phyloP scores from a whole-genome alignment of 352 stramenopile species.

The Halophytophthora batemanensis region DNA sequence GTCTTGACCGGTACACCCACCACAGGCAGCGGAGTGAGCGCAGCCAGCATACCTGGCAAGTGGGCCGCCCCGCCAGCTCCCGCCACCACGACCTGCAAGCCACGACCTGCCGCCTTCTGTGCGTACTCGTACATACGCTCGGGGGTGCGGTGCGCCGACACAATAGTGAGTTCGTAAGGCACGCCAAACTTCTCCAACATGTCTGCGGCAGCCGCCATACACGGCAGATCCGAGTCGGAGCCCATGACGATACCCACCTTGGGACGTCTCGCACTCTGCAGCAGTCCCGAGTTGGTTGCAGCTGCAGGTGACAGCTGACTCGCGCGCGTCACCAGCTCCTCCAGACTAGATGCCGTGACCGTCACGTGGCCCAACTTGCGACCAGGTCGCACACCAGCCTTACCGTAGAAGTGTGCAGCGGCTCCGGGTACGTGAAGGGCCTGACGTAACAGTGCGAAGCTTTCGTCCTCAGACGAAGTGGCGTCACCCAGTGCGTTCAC shows the following conservation, averaged over 20 bases:
- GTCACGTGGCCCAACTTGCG: conserved; percentile 98
- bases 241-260: conserved; percentile 91
- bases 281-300: conserved; percentile 36
- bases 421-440: conserved; percentile 76
- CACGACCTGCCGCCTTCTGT: conserved; percentile 81
- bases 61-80: conserved; percentile 97
- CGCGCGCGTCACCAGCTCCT: conserved; percentile 75
- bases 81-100: conserved; percentile 93
- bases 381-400: conserved; percentile 82
- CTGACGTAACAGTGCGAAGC: conserved; percentile 59
- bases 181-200: conserved; percentile 96
- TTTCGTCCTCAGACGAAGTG: conserved; percentile 78
- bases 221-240: conserved; percentile 95
- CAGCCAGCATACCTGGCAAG: conserved; percentile 93
- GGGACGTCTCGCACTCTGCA: conserved; percentile 19
- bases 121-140: conserved; percentile 96
- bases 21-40: conserved; percentile 86
- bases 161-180: conserved; percentile 96
- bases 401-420: conserved; percentile 97
- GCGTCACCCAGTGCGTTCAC: conserved; percentile 87
- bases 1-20: conserved; percentile 98
- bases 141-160: conserved; percentile 98
- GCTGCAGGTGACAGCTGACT: conserved; percentile 50
- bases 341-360: conserved; percentile 86
- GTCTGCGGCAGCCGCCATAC: conserved; percentile 95